These are phyloP conservation scores for Fulvia fulva DNA, from an alignment of 2,329 filamentous ascomycete genomes.

Conservation along the genomic window DNA sequence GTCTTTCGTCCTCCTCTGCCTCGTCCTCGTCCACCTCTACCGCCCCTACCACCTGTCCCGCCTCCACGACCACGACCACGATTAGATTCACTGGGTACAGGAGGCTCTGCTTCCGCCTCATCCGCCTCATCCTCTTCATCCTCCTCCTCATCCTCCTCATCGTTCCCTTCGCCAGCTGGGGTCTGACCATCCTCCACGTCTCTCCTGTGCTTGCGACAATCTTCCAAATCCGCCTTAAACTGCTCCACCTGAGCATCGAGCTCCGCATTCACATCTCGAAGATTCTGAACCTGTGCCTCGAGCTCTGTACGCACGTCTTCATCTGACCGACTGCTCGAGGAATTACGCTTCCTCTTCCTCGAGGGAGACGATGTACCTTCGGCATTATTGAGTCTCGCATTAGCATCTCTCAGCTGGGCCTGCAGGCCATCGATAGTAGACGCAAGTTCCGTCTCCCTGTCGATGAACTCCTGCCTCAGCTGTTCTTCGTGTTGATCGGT, in stretches of 20 bases:
- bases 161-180: neutral
- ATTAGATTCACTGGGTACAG: too few species aligned
- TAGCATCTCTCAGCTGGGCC: neutral
- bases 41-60: neutral
- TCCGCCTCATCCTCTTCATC: neutral
- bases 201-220: neutral
- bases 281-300: neutral
- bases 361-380: neutral
- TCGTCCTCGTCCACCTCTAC: neutral
- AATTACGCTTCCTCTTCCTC: neutral
- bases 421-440: neutral
- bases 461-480: neutral
- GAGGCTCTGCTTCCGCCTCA: neutral
- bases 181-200: neutral
- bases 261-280: neutral
- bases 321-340: neutral
- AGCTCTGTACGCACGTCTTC: neutral
- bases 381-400: neutral
- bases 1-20: neutral
- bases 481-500: neutral
- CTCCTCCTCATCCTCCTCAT: neutral
- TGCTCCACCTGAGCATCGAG: neutral
- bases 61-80: too few species aligned
- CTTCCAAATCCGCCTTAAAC: neutral
- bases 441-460: neutral